These are phyloP conservation scores for Cyclaneusma minus DNA, from an alignment of 2,329 filamentous ascomycete genomes.

Conservation along the genomic window DNA sequence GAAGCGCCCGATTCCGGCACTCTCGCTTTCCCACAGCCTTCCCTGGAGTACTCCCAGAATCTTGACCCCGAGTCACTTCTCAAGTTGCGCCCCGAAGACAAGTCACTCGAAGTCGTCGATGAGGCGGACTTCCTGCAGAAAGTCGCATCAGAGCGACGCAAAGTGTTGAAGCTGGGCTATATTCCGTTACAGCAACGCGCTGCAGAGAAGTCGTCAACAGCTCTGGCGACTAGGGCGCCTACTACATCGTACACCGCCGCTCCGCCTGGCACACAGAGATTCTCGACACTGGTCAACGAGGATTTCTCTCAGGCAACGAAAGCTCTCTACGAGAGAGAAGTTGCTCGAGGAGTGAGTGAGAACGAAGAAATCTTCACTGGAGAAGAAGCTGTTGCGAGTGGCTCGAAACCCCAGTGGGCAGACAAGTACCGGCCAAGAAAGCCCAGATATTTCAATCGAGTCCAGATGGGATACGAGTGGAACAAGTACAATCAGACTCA, in stretches of 20 bases:
- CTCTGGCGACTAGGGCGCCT: slow-evolving; percentile 11
- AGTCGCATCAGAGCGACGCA: slow-evolving; percentile 41
- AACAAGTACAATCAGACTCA: slow-evolving; percentile 99
- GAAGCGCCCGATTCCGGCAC: slow-evolving; percentile 7
- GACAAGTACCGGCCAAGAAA: slow-evolving; percentile 80
- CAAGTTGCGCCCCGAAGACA: slow-evolving; percentile 48
- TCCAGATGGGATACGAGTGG: slow-evolving; percentile 99
- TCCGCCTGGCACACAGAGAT: slow-evolving; percentile 45
- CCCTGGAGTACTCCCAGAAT: slow-evolving; percentile 22
- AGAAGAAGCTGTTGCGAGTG: slow-evolving; percentile 62
- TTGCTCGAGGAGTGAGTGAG: slow-evolving; percentile 78
- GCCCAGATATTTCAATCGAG: slow-evolving; percentile 91
- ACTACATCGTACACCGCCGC: slow-evolving; percentile 18
- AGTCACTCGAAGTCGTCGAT: slow-evolving; percentile 37
- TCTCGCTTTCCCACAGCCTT: slow-evolving; percentile 12
- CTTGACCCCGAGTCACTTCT: slow-evolving; percentile 53
- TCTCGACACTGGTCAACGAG: slow-evolving; percentile 53
- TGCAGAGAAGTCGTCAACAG: slow-evolving; percentile 14
- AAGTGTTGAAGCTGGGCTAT: slow-evolving; percentile 48
- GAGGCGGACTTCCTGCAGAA: slow-evolving; percentile 41
- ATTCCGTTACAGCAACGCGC: slow-evolving; percentile 39
- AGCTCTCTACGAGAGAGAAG: slow-evolving; percentile 81
- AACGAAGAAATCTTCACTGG: slow-evolving; percentile 92
- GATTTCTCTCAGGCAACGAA: slow-evolving; percentile 80
- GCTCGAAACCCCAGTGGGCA: slow-evolving; percentile 59